Conservation (phyloP, 305 asterid species). For the Fraxinus baroniana region DNA sequence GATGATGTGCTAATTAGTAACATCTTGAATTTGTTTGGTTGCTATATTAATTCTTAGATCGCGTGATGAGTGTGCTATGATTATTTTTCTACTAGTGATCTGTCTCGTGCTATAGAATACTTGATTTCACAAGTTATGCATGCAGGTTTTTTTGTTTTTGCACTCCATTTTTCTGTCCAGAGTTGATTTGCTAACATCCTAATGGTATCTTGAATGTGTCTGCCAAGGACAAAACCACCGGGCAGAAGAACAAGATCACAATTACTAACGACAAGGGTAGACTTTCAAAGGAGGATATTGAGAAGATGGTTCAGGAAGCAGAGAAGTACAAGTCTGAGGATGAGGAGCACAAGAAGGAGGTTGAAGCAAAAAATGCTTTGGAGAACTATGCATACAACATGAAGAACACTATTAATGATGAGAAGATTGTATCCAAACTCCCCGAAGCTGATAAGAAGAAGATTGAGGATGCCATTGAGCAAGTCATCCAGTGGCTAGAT, state of each 20-base stretch:
- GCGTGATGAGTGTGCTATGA: neutral
- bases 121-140: neutral
- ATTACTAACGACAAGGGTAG: slow-evolving; percentile 82
- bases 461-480: slow-evolving; percentile 69
- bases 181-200: neutral
- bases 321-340: slow-evolving; percentile 80
- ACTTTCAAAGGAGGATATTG: slow-evolving; percentile 70
- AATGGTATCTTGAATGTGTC: slow-evolving; percentile 57
- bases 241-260: slow-evolving; percentile 87
- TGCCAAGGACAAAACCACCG: slow-evolving; percentile 79
- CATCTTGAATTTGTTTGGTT: neutral
- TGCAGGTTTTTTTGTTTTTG: slow-evolving; percentile 11
- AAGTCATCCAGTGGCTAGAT: slow-evolving; percentile 60
- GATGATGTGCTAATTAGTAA: neutral
- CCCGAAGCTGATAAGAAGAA: slow-evolving; percentile 51
- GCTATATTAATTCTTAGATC: neutral
- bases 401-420: slow-evolving; percentile 84
- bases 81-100: neutral
- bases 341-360: slow-evolving; percentile 84
- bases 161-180: neutral
- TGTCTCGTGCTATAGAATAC: neutral
- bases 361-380: slow-evolving; percentile 45
- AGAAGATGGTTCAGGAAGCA: slow-evolving; percentile 81
- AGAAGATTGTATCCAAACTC: slow-evolving; percentile 70
- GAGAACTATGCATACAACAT: slow-evolving; percentile 85